Percentiles rank a stretch among this genome's conserved stretches.
Conservation (phyloP, 2,329 filamentous ascomycete species). For the Keithomyces neogunnii region DNA sequence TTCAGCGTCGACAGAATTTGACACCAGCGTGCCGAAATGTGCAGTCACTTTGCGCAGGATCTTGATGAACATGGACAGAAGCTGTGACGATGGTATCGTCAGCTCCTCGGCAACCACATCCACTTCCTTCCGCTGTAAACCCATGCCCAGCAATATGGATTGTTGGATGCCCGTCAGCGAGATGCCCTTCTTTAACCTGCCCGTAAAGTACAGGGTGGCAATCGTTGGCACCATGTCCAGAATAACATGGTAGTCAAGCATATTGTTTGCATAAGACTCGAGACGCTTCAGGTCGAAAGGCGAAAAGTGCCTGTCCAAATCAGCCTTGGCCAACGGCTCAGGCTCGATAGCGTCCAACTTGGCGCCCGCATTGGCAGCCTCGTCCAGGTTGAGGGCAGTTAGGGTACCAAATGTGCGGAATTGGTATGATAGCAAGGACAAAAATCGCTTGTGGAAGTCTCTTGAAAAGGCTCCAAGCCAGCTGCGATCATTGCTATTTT, state of each 20-base stretch:
- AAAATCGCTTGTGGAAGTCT: slow-evolving; percentile 93
- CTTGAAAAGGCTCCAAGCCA: slow-evolving; percentile 89
- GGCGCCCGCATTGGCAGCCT: slow-evolving; percentile 69
- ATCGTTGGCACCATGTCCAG: slow-evolving; percentile 83
- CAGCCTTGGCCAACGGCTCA: slow-evolving; percentile 57
- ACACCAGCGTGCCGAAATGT: slow-evolving; percentile 67
- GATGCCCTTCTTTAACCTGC: slow-evolving; percentile 58
- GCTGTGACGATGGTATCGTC: slow-evolving; percentile 62
- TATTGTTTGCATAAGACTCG: slow-evolving; percentile 91
- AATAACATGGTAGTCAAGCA: slow-evolving; percentile 96
- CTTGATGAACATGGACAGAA: slow-evolving; percentile 97
- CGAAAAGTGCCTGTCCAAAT: slow-evolving; percentile 70
- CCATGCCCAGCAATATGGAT: slow-evolving; percentile 80
- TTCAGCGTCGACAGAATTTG: slow-evolving; percentile 61
- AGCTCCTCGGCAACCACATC: slow-evolving; percentile 75
- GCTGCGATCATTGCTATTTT: slow-evolving; percentile 56
- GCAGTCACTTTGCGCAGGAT: slow-evolving; percentile 79
- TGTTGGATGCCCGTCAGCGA: slow-evolving; percentile 76
- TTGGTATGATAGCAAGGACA: slow-evolving; percentile 82
- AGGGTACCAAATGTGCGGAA: slow-evolving; percentile 76
- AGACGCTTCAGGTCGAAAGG: slow-evolving; percentile 93
- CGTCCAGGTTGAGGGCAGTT: slow-evolving; percentile 78
- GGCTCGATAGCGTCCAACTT: slow-evolving; percentile 48
- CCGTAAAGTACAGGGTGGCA: slow-evolving; percentile 76
- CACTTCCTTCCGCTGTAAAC: slow-evolving; percentile 82